Percentiles rank a stretch among this genome's conserved stretches.
Conservation (phyloP, 1,284 basidiomycete genomes). For the Trichosporon sp. region DNA sequence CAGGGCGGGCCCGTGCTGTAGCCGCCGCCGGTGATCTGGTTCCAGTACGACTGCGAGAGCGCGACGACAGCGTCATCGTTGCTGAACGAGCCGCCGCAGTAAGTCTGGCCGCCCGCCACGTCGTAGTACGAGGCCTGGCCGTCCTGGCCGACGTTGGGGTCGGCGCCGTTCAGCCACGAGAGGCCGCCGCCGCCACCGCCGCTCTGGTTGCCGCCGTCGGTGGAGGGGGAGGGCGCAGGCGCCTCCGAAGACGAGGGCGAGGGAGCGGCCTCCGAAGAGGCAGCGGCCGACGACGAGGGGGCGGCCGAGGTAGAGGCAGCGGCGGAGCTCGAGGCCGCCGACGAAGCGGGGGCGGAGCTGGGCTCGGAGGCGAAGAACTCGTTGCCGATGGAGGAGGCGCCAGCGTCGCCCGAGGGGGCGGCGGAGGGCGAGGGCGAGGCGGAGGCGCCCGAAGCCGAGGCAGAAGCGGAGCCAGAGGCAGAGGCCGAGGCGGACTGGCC, state of each 20-base stretch:
- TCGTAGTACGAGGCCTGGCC: background rate
- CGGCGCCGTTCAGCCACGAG: background rate
- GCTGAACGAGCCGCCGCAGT: background rate
- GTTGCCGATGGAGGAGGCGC: background rate
- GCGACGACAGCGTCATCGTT: constrained; percentile 46
- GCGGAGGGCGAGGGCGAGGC: background rate
- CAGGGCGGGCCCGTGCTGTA: constrained; percentile 52
- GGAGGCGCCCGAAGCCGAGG: background rate
- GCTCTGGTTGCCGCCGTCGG: background rate
- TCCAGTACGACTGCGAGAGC: constrained; percentile 37
- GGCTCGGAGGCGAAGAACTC: background rate
- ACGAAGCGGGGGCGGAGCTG: background rate
- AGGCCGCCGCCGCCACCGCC: background rate
- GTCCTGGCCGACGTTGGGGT: background rate
- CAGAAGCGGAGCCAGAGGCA: background rate
- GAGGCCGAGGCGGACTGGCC: background rate
- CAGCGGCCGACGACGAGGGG: background rate
- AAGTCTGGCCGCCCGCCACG: background rate
- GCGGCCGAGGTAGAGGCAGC: background rate
- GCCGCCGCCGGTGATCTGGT: constrained; percentile 49
- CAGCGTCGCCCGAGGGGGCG: background rate
- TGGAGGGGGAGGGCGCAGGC: background rate
- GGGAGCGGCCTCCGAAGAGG: background rate
- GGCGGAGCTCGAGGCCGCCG: background rate
- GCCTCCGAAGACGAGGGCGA: background rate